Percentiles rank a stretch among this genome's conserved stretches.
phyloP scores from a whole-genome alignment of 2,329 filamentous ascomycete genomes.

The Diaporthe sp. region DNA sequence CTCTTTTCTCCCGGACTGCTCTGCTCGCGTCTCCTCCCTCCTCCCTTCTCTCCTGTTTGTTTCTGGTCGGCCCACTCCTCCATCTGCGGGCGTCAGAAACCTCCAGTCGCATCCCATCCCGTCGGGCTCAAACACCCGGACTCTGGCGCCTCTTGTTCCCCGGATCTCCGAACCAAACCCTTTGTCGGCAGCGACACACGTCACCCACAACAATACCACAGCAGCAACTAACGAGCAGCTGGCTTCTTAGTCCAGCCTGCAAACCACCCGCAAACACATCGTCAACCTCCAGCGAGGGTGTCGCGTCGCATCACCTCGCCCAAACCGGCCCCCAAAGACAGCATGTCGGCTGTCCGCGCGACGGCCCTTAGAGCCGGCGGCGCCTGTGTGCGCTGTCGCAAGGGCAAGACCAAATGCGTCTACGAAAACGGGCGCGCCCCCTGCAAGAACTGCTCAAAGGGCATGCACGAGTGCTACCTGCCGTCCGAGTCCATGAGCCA shows the following conservation, averaged over 20 bases:
- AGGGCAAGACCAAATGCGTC: constrained; percentile 75
- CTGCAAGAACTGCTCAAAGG: constrained; percentile 75
- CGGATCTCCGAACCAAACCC: constrained; percentile 39
- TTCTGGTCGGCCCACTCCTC: constrained; percentile 20
- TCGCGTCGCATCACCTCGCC: constrained; percentile 9
- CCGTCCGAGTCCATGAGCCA: constrained; percentile 73
- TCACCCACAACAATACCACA: neutral
- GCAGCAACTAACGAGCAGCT: neutral
- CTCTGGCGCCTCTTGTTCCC: constrained; percentile 35
- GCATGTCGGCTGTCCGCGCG: constrained; percentile 67
- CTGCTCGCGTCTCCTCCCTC: constrained; percentile 2
- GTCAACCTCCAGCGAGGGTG: neutral
- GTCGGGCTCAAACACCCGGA: constrained; percentile 34
- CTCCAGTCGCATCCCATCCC: constrained; percentile 35
- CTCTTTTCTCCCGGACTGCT: neutral
- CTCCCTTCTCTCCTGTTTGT: constrained; percentile 14
- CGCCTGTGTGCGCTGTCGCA: constrained; percentile 74
- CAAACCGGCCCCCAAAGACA: constrained; percentile 17
- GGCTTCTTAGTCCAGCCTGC: neutral
- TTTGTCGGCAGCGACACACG: constrained; percentile 16
- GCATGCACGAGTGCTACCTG: constrained; percentile 74
- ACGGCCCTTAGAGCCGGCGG: constrained; percentile 73
- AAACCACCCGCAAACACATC: neutral
- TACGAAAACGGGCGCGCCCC: constrained; percentile 74
- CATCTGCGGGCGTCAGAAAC: constrained; percentile 27